A percentile compares a stretch with the other conserved stretches of the same genome.
These are phyloP conservation scores for Mucuna pruriens DNA, from an alignment of 306 rosid species.

Conservation along the genomic window DNA sequence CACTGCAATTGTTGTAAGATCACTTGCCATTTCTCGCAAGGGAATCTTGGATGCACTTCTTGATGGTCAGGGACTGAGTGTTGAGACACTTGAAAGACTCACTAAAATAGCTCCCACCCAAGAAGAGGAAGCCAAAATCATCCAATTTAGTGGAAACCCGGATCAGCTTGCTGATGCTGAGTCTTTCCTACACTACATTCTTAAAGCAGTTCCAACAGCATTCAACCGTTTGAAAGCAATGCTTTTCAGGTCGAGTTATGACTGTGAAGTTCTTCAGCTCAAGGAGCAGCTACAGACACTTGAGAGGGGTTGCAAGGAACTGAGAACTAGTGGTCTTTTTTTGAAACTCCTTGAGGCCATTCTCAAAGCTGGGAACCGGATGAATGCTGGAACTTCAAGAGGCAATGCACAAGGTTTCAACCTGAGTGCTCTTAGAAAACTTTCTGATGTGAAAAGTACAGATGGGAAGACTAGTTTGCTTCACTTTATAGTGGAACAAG, in stretches of 20 bases:
- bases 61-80: conserved; percentile 70
- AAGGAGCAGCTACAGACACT: conserved; percentile 65
- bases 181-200: conserved; percentile 71
- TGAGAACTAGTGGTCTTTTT: conserved; percentile 59
- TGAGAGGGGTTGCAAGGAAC: conserved; percentile 73
- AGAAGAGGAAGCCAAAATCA: conserved; percentile 71
- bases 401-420: conserved; percentile 90
- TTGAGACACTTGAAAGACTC: conserved; percentile 80
- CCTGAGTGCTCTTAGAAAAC: conserved; percentile 67
- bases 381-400: conserved; percentile 92
- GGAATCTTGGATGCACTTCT: conserved; percentile 68
- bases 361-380: conserved; percentile 82
- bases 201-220: conserved; percentile 76
- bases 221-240: conserved; percentile 67
- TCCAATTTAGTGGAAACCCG: conserved; percentile 66
- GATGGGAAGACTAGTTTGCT: conserved; percentile 80
- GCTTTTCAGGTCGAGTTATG: conserved; percentile 72
- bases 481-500: conserved; percentile 84
- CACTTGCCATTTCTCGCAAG: conserved; percentile 59
- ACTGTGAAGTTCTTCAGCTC: conserved; percentile 62
- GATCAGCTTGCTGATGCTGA: conserved; percentile 75
- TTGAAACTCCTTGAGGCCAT: conserved; percentile 84
- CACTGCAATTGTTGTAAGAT: conserved; percentile 75
- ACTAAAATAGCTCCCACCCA: conserved; percentile 71
- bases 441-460: conserved; percentile 77